Base-by-base conservation (phyloP, 1,284 basidiomycete species). In the Pterula multifida region DNA sequence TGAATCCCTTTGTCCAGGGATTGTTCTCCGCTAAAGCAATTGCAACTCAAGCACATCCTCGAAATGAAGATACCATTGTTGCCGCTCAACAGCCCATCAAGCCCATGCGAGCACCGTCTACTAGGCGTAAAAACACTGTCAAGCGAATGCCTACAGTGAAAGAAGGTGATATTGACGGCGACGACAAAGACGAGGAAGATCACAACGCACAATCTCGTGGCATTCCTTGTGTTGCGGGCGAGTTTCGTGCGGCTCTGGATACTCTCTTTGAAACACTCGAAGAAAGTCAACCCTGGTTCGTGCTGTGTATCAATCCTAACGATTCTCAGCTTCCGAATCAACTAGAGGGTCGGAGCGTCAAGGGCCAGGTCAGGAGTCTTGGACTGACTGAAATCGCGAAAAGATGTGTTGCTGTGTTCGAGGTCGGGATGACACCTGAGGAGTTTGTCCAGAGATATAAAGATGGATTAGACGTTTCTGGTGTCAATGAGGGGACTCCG, bases 271-370 rank as follows among this genome's bases (percentile, higher is more conserved):
- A 90, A 55, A 94, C 91, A 0, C 72, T 98, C 19, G 83, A 88
- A 51, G 93, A 96, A 57, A 86, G 90, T 12, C 90, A 96, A 68
- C 71, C 82, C 1, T 98, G 94, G 94, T 88, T 85, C 60, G 76
- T 96, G 3, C 88, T 96, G 65, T 96, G 91, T 61, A 65, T 98
- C 55, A 92, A 90, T 58, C 92, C 93, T 9, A 98, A 98, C 62
- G 93, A 97, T 68, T 86, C 89, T 17, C 92, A 96, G 63, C 69
- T 97, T 17, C 90, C 93, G 25, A 91, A 92, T 61, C 93, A 98
- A 64, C 70, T 96, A 51, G 95, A 98, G 68, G 89, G 90, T 2
- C 76, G 91, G 28, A 84, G 85, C 25, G 83, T 98, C 53, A 96
- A 95, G 64, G 87, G 89, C 0, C 95, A 98, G 67, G 84, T 97